Conservation (phyloP, 2,329 filamentous ascomycete genomes). For the Pyricularia pennisetigena region DNA sequence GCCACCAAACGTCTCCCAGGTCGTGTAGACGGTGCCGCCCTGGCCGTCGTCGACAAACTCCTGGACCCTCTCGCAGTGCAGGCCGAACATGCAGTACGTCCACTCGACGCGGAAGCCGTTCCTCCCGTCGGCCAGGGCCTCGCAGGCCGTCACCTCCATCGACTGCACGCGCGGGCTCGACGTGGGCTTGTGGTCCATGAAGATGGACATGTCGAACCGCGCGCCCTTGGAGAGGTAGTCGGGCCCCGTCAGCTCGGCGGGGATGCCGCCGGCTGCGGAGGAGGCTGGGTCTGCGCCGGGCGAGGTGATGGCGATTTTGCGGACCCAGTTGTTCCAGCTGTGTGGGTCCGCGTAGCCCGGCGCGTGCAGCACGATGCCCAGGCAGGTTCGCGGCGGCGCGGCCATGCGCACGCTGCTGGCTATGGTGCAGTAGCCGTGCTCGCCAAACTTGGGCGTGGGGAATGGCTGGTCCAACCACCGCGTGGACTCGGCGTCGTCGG, state of each 20-base stretch:
- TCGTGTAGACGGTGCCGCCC: conserved; percentile 27
- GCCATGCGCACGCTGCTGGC: conserved; percentile 22
- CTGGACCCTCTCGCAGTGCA: conserved; percentile 30
- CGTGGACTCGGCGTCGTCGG: background rate
- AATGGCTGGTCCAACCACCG: background rate
- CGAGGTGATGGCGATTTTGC: conserved; percentile 11
- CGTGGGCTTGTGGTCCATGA: conserved; percentile 17
- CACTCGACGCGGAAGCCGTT: conserved; percentile 28
- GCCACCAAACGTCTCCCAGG: conserved; percentile 37
- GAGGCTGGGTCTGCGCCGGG: background rate
- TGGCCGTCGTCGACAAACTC: conserved; percentile 25
- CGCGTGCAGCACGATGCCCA: conserved; percentile 24
- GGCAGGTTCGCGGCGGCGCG: conserved; percentile 20
- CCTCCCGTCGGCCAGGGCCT: conserved; percentile 19
- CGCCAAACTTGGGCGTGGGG: conserved; percentile 20
- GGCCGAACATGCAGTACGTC: conserved; percentile 22
- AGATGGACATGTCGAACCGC: conserved; percentile 22
- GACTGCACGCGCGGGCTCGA: conserved; percentile 10
- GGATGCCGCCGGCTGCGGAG: background rate
- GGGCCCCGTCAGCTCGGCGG: background rate
- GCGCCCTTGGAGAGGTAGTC: conserved; percentile 13
- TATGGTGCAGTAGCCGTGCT: conserved; percentile 18
- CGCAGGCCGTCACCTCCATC: conserved; percentile 20
- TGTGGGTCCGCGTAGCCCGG: conserved; percentile 15
- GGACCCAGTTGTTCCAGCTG: conserved; percentile 25